Base-by-base conservation (phyloP, 2,329 filamentous ascomycete species). In the Xylariomycetidae sp. region DNA sequence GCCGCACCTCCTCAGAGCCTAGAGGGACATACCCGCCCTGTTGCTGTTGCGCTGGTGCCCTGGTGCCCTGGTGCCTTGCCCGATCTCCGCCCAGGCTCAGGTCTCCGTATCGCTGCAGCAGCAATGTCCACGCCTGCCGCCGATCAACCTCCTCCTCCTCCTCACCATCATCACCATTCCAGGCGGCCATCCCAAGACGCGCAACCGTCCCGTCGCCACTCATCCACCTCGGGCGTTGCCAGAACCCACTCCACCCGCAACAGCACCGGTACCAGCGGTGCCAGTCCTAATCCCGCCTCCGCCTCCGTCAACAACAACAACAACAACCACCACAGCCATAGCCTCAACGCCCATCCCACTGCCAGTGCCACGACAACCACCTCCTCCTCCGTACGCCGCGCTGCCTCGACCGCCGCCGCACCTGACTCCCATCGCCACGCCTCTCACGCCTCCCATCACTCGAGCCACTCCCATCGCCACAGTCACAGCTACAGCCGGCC, bases 401-500 rank as follows among this genome's bases (percentile, higher is more conserved):
- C 50, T 31, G 37, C 42, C 19, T 55, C 50, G n/a, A n/a, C n/a
- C n/a, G n/a, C n/a, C n/a, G n/a, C n/a, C n/a, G n/a, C n/a, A n/a
- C n/a, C n/a, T n/a, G n/a, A n/a, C n/a, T n/a, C n/a, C n/a, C n/a
- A n/a, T n/a, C n/a, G n/a, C n/a, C n/a, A n/a, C n/a, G n/a, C n/a
- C n/a, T n/a, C n/a, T n/a, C n/a, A n/a, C 17, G 35, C 43, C 31
- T 49, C 49, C 44, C 57, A 49, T 40, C 51, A 55, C 24, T 14
- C n/a, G 24, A 12, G 6, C 32, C 51, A 49, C 39, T 55, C 56
- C 40, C 63, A 55, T 34, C 58, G 61, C 47, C 60, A 58, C 38
- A 59, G 55, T 44, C 58, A 54, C 49, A 22, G 64, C 64, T 17
- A 62, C 63, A 25, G 56, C 60, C 35, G 64, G 62, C 42, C 59